These are phyloP conservation scores for Pyrus pyrifolia DNA, from an alignment of 306 rosid genomes.

Conservation along the genomic window DNA sequence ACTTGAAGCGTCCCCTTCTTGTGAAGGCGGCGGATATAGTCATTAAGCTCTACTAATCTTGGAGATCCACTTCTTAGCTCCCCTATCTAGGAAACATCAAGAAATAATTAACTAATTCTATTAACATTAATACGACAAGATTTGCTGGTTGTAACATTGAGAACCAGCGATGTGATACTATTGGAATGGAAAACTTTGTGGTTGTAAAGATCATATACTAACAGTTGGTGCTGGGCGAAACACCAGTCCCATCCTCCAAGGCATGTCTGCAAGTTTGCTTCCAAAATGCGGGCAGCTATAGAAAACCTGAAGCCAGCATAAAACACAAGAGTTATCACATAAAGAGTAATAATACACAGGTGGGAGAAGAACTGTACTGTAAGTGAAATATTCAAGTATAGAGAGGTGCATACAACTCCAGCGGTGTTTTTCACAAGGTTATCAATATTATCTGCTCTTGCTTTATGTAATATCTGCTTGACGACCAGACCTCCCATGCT, in stretches of 20 bases:
- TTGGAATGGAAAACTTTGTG: not conserved
- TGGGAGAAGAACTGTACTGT: slow-evolving; percentile 1
- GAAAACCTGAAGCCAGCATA: slow-evolving; percentile 60
- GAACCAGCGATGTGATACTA: slow-evolving; percentile 1
- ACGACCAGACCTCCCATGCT: slow-evolving; percentile 98
- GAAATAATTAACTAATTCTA: slow-evolving; percentile 11
- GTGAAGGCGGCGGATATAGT: slow-evolving; percentile 68
- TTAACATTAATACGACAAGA: slow-evolving; percentile 1
- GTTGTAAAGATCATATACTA: slow-evolving; percentile 30
- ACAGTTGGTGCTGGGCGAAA: slow-evolving; percentile 90
- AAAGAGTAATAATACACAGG: not conserved
- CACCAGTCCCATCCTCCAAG: slow-evolving; percentile 93
- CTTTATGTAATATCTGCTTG: slow-evolving; percentile 87
- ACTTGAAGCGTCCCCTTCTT: slow-evolving; percentile 79
- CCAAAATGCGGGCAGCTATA: slow-evolving; percentile 99
- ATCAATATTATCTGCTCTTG: slow-evolving; percentile 55
- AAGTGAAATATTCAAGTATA: slow-evolving; percentile 6
- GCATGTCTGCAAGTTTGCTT: slow-evolving; percentile 98
- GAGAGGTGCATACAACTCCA: slow-evolving; percentile 64
- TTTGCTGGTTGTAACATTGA: not conserved
- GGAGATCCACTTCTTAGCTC: slow-evolving; percentile 93
- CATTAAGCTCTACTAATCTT: slow-evolving; percentile 79
- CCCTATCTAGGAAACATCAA: slow-evolving; percentile 61
- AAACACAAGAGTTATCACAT: slow-evolving; percentile 10
- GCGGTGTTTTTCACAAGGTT: slow-evolving; percentile 73